Evolutionary conservation across 164 flowering plant species (phyloP).

Genomic region (Umbilicus rupestris): DNA sequence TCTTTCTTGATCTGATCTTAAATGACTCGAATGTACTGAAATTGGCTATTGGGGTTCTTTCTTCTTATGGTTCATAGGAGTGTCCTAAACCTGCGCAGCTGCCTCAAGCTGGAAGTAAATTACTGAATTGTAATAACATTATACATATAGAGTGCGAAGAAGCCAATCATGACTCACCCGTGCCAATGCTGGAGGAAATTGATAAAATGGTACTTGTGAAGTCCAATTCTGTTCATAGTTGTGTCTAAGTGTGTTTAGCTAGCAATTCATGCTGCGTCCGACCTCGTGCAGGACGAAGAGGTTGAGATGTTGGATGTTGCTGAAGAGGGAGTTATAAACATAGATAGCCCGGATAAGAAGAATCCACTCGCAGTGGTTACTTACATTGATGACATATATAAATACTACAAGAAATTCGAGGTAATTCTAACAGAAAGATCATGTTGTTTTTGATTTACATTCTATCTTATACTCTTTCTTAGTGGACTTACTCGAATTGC

Average conservation of each 20-base stretch:
- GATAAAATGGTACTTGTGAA: conserved; percentile 44
- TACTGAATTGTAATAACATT: conserved; percentile 30
- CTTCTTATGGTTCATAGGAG: conserved; percentile 28
- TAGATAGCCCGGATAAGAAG: conserved; percentile 50
- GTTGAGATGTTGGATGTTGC: conserved; percentile 73
- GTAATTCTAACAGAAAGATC: conserved; percentile 14
- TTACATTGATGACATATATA: conserved; percentile 67
- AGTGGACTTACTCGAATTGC: background rate
- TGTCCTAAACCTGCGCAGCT: conserved; percentile 17
- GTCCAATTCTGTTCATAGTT: background rate
- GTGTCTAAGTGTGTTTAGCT: background rate
- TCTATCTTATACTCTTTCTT: background rate
- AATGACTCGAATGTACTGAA: background rate
- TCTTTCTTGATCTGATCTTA: background rate
- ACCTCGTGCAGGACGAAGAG: conserved; percentile 34
- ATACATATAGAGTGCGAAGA: conserved; percentile 39
- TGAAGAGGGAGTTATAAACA: conserved; percentile 42
- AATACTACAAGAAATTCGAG: conserved; percentile 53
- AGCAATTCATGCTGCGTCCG: background rate
- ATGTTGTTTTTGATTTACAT: background rate
- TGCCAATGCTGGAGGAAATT: conserved; percentile 62
- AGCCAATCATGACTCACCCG: conserved; percentile 19
- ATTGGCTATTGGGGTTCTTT: background rate
- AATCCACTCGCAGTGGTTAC: conserved; percentile 76
- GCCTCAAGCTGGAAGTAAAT: conserved; percentile 14